A percentile compares a stretch with the other conserved stretches of the same genome.
phyloP scores from a whole-genome alignment of 2,329 filamentous ascomycete genomes.

The Hymenoscyphus linearis region DNA sequence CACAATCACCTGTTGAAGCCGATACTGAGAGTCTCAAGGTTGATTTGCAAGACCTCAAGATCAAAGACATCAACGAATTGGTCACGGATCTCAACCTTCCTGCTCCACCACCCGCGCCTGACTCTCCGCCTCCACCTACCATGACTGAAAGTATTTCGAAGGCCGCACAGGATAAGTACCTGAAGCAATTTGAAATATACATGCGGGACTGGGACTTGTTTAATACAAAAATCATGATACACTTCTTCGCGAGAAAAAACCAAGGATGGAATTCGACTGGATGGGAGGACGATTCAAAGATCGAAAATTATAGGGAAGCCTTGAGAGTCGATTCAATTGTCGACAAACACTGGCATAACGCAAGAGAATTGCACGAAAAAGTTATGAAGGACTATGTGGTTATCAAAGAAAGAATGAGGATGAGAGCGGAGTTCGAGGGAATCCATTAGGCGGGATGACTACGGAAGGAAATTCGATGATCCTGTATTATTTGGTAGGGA shows the following conservation, averaged over 20 bases:
- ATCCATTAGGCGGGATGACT: not conserved
- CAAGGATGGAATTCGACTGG: conserved; percentile 32
- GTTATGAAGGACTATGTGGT: conserved; percentile 54
- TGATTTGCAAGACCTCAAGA: conserved; percentile 41
- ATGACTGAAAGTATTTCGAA: conserved; percentile 37
- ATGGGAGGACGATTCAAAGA: conserved; percentile 42
- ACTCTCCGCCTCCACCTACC: conserved; percentile 33
- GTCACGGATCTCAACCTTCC: conserved; percentile 48
- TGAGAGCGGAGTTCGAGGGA: conserved; percentile 14
- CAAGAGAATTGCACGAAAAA: conserved; percentile 54
- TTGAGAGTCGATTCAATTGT: conserved; percentile 61
- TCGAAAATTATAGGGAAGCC: conserved; percentile 53
- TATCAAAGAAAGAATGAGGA: conserved; percentile 39
- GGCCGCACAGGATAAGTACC: conserved; percentile 45
- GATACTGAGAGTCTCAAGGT: conserved; percentile 23
- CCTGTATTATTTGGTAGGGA: not conserved
- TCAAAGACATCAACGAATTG: conserved; percentile 43
- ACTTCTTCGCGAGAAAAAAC: conserved; percentile 48
- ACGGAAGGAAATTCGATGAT: not conserved
- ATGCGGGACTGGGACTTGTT: conserved; percentile 47
- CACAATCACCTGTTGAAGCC: conserved; percentile 17
- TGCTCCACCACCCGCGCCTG: conserved; percentile 38
- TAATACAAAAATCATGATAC: conserved; percentile 48
- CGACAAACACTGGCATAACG: conserved; percentile 53
- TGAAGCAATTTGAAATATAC: conserved; percentile 49